phyloP scores from a whole-genome alignment of 73 alveolate genomes.

The Paramecium sexaurelia region DNA sequence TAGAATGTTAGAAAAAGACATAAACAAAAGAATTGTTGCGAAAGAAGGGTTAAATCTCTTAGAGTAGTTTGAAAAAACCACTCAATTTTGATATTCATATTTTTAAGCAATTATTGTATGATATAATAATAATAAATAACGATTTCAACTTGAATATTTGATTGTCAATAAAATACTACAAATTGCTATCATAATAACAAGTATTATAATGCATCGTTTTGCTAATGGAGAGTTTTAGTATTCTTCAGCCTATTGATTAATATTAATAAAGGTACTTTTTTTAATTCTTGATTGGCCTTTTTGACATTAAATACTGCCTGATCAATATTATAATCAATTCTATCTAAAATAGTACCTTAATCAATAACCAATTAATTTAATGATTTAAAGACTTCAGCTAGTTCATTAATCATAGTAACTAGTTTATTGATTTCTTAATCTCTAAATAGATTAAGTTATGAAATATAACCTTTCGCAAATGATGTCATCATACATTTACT shows the following conservation, averaged over 20 bases:
- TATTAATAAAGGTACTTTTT: not conserved
- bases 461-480: not conserved
- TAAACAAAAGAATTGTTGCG: not conserved
- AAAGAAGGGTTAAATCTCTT: not conserved
- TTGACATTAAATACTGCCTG: not conserved
- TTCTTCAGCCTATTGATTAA: conserved; percentile 35
- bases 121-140: not conserved
- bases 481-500: conserved; percentile 25
- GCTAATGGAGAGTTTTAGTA: conserved; percentile 48
- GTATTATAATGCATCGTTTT: conserved; percentile 17
- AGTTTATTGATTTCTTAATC: conserved; percentile 36
- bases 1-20: not conserved
- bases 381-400: conserved; percentile 59
- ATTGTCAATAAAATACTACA: conserved; percentile 4
- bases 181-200: not conserved
- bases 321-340: conserved; percentile 57
- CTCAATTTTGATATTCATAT: not conserved
- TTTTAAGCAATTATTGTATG: not conserved
- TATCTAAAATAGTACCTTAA: conserved; percentile 57
- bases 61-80: not conserved
- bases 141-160: conserved; percentile 46
- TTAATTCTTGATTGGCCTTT: conserved; percentile 16
- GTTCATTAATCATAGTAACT: conserved; percentile 47
- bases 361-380: conserved; percentile 46
- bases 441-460: not conserved